Conservation (phyloP, 176 grass and related monocot genomes). For the Phoenix roebelenii region DNA sequence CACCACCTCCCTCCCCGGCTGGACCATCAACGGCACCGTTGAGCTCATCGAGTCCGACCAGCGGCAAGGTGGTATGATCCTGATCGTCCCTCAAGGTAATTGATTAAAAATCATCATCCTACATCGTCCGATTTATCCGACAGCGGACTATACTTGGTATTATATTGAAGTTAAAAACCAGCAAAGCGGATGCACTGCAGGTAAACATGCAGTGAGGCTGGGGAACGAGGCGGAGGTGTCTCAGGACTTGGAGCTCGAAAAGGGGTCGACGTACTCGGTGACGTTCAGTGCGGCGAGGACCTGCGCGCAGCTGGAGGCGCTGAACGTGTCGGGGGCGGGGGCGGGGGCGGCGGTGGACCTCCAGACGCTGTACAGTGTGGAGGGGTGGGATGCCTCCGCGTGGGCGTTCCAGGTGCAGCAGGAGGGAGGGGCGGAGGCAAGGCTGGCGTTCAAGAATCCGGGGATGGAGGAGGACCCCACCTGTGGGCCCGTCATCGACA, state of each 20-base stretch:
- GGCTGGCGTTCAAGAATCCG: conserved; percentile 85
- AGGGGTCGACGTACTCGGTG: conserved; percentile 68
- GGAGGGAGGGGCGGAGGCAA: conserved; percentile 43
- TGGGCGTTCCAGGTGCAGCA: conserved; percentile 62
- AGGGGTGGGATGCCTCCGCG: conserved; percentile 95
- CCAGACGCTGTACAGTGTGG: conserved; percentile 94
- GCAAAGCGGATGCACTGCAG: conserved; percentile 13
- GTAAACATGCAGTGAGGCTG: conserved; percentile 65
- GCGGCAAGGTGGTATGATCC: conserved; percentile 93
- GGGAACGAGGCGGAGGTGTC: conserved; percentile 79
- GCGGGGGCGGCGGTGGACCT: conserved; percentile 52
- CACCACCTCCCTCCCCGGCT: conserved; percentile 50
- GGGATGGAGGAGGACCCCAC: conserved; percentile 98
- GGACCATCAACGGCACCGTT: conserved; percentile 88
- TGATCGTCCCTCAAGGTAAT: conserved; percentile 93
- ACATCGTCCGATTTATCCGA: too few relatives aligned
- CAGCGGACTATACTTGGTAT: too few relatives aligned
- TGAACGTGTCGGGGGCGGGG: conserved; percentile 69
- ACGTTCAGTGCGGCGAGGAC: conserved; percentile 93
- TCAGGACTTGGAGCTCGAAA: conserved; percentile 65
- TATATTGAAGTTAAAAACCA: too few relatives aligned
- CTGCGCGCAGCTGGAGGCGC: conserved; percentile 79
- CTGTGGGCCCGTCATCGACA: conserved; percentile 91
- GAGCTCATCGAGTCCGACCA: conserved; percentile 82
- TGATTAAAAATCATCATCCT: too few relatives aligned